Evolutionary conservation across 805 yeast species (phyloP).

Genomic region (Candida parachauliodes): DNA sequence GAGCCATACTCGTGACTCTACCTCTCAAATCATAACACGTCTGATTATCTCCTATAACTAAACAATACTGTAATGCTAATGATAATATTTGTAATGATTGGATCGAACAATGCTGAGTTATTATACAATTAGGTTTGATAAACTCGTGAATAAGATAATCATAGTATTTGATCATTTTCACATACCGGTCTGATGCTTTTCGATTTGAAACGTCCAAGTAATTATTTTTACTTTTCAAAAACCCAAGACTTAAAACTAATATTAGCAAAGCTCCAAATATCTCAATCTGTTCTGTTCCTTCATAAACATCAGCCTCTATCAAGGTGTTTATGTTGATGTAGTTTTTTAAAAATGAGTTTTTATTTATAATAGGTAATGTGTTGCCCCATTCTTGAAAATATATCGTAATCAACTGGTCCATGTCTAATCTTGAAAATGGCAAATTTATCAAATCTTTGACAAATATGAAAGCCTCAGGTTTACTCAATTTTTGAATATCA

Average conservation of each 20-base stretch:
- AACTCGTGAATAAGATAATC: slow-evolving; percentile 62
- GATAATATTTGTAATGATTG: slow-evolving; percentile 68
- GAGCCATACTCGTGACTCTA: slow-evolving; percentile 75
- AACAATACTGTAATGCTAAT: slow-evolving; percentile 65
- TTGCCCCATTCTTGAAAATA: slow-evolving; percentile 80
- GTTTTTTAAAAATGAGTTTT: slow-evolving; percentile 59
- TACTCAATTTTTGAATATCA: slow-evolving; percentile 21
- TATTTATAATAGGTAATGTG: slow-evolving; percentile 65
- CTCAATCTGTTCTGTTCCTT: slow-evolving; percentile 37
- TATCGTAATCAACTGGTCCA: slow-evolving; percentile 64
- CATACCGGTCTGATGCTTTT: slow-evolving; percentile 16
- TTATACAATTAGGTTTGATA: slow-evolving; percentile 53
- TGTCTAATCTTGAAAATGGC: slow-evolving; percentile 51
- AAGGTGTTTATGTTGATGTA: slow-evolving; percentile 48
- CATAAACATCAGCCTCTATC: slow-evolving; percentile 28
- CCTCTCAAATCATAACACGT: slow-evolving; percentile 77
- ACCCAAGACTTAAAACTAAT: slow-evolving; percentile 46
- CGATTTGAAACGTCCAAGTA: slow-evolving; percentile 14
- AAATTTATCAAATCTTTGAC: slow-evolving; percentile 28
- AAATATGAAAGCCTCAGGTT: slow-evolving; percentile 43
- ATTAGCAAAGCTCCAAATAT: slow-evolving; percentile 54
- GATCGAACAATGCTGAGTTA: slow-evolving; percentile 56
- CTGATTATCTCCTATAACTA: slow-evolving; percentile 68
- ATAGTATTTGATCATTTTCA: slow-evolving; percentile 41
- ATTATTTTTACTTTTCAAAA: slow-evolving; percentile 40